Percentiles rank a stretch among this genome's conserved stretches.
Conservation (phyloP, 352 stramenopile genomes). For the Saprolegnia parasitica region DNA sequence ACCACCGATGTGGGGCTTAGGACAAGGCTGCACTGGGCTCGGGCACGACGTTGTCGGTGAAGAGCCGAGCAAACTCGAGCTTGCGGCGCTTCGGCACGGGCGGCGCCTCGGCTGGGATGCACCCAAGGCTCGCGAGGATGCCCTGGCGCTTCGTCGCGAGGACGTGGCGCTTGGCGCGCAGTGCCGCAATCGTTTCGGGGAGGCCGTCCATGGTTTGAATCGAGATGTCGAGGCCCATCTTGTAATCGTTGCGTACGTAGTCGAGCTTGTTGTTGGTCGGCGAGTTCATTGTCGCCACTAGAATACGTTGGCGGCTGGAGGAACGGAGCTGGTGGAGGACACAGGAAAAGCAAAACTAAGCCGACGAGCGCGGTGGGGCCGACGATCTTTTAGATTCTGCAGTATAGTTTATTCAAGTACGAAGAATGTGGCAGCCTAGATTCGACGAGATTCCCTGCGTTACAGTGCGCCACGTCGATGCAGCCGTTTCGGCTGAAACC, state of each 20-base stretch:
- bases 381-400: not conserved
- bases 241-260: not conserved
- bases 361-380: not conserved
- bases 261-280: not conserved
- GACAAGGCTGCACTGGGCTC: not conserved
- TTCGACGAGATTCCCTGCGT: not conserved
- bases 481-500: not conserved
- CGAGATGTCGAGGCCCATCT: not conserved
- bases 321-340: not conserved
- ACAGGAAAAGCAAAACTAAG: not conserved
- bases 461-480: not conserved
- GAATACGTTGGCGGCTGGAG: too few relatives aligned
- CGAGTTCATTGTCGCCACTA: not conserved
- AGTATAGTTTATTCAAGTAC: not conserved
- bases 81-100: not conserved
- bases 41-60: conserved; percentile 17
- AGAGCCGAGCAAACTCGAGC: conserved; percentile 10
- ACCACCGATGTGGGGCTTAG: too few relatives aligned
- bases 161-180: not conserved
- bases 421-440: not conserved
- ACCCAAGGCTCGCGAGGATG: not conserved
- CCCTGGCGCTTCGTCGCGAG: not conserved
- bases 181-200: not conserved
- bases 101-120: not conserved
- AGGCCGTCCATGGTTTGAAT: not conserved